Evolutionary conservation across 345 rosid species (phyloP).

Genomic region (Heritiera fomes): DNA sequence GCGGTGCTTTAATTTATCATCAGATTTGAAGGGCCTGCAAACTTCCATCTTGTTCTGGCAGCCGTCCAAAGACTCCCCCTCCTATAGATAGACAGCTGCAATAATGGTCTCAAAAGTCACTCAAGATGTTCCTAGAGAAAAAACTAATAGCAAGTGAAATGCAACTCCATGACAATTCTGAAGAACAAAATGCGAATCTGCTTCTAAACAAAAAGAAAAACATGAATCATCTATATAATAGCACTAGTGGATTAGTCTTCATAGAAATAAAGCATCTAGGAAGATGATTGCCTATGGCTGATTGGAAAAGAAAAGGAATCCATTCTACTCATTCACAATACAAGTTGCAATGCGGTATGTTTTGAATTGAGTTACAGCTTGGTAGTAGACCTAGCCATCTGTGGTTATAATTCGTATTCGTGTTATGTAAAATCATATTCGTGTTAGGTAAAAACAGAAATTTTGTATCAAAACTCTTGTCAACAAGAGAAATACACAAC

Average conservation of each 20-base stretch:
- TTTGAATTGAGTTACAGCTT: neutral
- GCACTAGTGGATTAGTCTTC: neutral
- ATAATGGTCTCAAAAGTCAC: constrained; percentile 2
- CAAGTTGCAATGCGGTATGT: neutral
- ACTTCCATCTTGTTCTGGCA: constrained; percentile 20
- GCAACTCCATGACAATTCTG: neutral
- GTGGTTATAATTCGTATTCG: too few relatives aligned
- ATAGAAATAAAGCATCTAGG: neutral
- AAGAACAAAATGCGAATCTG: neutral
- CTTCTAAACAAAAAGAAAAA: neutral
- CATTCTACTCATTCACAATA: neutral
- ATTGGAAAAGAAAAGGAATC: neutral
- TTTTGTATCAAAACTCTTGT: too few relatives aligned
- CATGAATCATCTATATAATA: neutral
- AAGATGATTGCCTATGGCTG: neutral
- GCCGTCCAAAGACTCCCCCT: neutral
- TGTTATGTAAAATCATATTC: too few relatives aligned
- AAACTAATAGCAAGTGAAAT: neutral
- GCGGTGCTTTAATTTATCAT: constrained; percentile 44
- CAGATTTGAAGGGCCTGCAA: constrained; percentile 36
- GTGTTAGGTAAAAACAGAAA: too few relatives aligned
- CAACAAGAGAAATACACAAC: too few relatives aligned
- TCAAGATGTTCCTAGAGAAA: constrained; percentile 5
- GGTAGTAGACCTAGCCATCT: neutral
- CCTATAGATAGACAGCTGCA: constrained; percentile 4